Evolutionary conservation across 768 basidiomycete species (phyloP), one percentile per base, ranked within the genome.

Genomic region (Rhizopogon vulgaris): DNA sequence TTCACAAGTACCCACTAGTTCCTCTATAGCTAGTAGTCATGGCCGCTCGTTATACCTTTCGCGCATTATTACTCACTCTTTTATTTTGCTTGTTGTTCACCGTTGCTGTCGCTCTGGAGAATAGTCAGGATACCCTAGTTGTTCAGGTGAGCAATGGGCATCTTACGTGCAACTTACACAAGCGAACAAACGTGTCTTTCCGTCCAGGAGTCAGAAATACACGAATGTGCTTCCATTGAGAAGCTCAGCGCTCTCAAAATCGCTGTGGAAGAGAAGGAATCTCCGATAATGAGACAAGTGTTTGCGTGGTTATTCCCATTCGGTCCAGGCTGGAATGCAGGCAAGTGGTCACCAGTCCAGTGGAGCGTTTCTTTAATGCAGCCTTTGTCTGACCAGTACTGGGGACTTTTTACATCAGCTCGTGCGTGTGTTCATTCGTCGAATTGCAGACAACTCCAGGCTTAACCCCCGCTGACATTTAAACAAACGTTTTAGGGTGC

Each of bases 341-440:
- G 79, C 79, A 49, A 17, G 66, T 65, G 36, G 43, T 48, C 50
- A 22, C 18, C 30, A 28, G 37, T 57, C 17, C 48, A 42, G 51
- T 15, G 27, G 46, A 25, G 17, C 22, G 38, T 38, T 41, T 28
- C 34, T 42, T 36, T 28, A 51, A 32, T 27, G 27, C 32, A 32
- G 56, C 36, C 40, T 15, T 61, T 42, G 43, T 60, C 53, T 61
- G 49, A 58, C 61, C 57, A 80, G 81, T 96, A 51, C 76, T 94
- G 27, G 93, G 89, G 56, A 94, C 93, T 17, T 93, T 94, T 76
- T 94, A 94, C 74, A 94, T 94, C 71, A 93, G 90, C 77, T 94
- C 91, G 92, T 94, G 66, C 63, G 90, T 79, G 45, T 40, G 55
- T 48, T 49, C 54, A 56, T 52, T 38, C 40, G 15, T 56, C 52